Percentiles rank a stretch among this genome's conserved stretches.
Evolutionary conservation across 2,329 filamentous ascomycete species (phyloP).

Genomic region (Blastomyces emzantsi): DNA sequence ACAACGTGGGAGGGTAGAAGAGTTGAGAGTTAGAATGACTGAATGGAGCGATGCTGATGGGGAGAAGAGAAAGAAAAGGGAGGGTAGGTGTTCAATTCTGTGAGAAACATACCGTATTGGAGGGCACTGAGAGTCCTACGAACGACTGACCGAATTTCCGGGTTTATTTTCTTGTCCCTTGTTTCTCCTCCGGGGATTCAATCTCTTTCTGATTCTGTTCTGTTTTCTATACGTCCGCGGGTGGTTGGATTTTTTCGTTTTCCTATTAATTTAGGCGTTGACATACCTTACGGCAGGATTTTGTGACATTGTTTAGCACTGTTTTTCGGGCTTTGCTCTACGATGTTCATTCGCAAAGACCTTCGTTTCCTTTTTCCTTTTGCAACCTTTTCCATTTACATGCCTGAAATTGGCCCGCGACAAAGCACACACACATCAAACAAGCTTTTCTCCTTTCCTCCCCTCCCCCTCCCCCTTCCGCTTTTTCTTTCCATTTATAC

Average conservation of each 20-base stretch:
- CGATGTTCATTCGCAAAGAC: not conserved
- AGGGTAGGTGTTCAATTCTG: conserved; percentile 33
- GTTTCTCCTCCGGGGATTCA: not conserved
- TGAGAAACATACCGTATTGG: conserved; percentile 14
- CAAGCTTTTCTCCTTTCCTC: not conserved
- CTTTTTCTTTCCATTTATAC: not conserved
- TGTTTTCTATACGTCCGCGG: not conserved
- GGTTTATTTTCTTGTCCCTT: not conserved
- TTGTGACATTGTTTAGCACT: not conserved
- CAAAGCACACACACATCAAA: not conserved
- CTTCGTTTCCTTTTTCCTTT: not conserved
- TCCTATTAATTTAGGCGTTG: not conserved
- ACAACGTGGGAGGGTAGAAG: conserved; percentile 18
- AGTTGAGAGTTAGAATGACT: conserved; percentile 32
- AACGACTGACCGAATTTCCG: not conserved
- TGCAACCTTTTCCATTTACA: not conserved
- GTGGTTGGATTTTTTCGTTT: not conserved
- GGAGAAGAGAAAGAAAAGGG: conserved; percentile 27
- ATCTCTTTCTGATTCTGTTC: not conserved
- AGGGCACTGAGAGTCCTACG: not conserved
- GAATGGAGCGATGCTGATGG: conserved; percentile 34
- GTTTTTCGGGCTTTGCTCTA: not conserved
- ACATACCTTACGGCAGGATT: not conserved
- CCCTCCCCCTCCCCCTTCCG: not conserved
- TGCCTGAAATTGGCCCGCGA: not conserved